Evolutionary conservation across 108 stramenopile genomes (phyloP).

Genomic region (Bacterosira constricta): DNA sequence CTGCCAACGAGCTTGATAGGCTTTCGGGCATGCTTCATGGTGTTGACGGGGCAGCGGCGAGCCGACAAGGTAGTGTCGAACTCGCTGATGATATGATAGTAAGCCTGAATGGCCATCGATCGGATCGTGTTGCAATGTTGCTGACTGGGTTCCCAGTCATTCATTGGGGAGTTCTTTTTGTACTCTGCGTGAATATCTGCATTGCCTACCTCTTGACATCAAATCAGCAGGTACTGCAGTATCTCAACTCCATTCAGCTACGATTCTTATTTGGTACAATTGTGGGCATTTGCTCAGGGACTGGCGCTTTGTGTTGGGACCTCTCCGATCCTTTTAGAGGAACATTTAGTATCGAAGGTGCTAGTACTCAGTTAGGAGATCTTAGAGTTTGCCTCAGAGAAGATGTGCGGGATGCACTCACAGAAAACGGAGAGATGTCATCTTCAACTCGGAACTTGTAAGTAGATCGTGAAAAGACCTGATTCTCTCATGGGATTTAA

Average conservation of each 20-base stretch:
- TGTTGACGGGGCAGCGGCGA: constrained; percentile 42
- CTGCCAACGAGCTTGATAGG: constrained; percentile 37
- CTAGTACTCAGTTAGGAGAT: constrained; percentile 33
- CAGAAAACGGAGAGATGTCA: no score
- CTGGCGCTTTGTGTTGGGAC: constrained; percentile 32
- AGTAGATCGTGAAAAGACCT: neutral
- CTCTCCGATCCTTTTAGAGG: constrained; percentile 42
- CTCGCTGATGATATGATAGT: constrained; percentile 15
- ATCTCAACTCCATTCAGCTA: constrained; percentile 39
- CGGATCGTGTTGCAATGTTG: constrained; percentile 28
- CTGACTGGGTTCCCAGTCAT: constrained; percentile 43
- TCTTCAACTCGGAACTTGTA: neutral
- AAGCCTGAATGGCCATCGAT: constrained; percentile 28
- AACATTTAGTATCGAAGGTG: constrained; percentile 24
- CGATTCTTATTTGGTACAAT: constrained; percentile 32
- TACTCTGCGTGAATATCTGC: constrained; percentile 17
- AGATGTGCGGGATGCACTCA: constrained; percentile 1
- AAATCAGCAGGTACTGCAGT: constrained; percentile 31
- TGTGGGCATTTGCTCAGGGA: constrained; percentile 35
- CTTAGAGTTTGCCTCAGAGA: constrained; percentile 1
- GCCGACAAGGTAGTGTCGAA: constrained; percentile 25
- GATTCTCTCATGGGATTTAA: no score
- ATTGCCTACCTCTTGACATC: constrained; percentile 35
- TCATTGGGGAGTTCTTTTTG: constrained; percentile 30
- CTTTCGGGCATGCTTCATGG: constrained; percentile 38